Evolutionary conservation across 306 rosid species (phyloP).

Genomic region (Benincasa hispida): DNA sequence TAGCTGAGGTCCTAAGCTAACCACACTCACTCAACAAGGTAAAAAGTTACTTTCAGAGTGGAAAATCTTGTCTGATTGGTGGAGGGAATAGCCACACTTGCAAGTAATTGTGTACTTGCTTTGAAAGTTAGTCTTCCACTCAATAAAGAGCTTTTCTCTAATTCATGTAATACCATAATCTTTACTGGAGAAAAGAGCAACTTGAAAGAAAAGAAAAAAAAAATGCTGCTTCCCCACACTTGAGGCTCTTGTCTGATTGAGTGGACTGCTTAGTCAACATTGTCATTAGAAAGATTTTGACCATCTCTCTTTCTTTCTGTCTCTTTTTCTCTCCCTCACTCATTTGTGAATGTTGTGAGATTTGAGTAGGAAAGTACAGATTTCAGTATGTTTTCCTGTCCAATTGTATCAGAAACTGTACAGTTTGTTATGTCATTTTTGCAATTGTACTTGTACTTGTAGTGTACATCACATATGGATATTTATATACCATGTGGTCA

Average conservation of each 20-base stretch:
- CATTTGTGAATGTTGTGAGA: not conserved
- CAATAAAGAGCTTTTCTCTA: conserved; percentile 10
- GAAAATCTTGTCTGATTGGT: conserved; percentile 1
- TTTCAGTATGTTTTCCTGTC: conserved; percentile 18
- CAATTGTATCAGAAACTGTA: conserved; percentile 1
- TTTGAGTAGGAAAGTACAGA: conserved; percentile 4
- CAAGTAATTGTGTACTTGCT: conserved; percentile 8
- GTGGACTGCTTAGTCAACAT: conserved; percentile 71
- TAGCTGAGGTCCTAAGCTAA: conserved; percentile 4
- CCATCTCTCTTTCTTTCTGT: conserved; percentile 38
- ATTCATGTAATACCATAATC: conserved; percentile 5
- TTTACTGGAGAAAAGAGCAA: conserved; percentile 8
- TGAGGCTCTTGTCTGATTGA: conserved; percentile 25
- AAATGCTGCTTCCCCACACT: conserved; percentile 19
- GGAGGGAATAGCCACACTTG: conserved; percentile 2
- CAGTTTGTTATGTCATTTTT: not conserved
- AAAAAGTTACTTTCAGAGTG: conserved; percentile 5
- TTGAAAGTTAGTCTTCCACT: conserved; percentile 11
- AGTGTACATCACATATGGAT: conserved; percentile 22
- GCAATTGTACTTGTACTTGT: conserved; percentile 33
- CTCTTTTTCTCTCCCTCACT: not conserved
- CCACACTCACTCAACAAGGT: conserved; percentile 2
- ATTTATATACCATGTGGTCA: not conserved
- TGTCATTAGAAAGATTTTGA: conserved; percentile 48
- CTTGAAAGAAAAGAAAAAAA: not conserved